phyloP scores from a whole-genome alignment of 805 yeast species.

The Kuraishia capsulata region DNA sequence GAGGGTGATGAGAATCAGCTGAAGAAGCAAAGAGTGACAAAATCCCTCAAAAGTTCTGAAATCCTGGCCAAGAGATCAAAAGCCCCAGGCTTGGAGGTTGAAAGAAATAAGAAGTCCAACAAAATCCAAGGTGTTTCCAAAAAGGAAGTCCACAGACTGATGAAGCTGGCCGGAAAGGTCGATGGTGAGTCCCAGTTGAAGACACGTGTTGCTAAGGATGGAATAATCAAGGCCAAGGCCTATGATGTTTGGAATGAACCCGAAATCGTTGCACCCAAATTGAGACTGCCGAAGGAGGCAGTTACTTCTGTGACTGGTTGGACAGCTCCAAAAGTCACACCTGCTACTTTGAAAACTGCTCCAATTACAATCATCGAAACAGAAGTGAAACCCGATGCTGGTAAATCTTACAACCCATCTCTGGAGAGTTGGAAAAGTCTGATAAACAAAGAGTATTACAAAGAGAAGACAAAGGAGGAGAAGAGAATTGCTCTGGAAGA shows the following conservation, averaged over 20 bases:
- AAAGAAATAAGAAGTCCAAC: slow-evolving; percentile 26
- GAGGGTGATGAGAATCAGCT: slow-evolving; percentile 43
- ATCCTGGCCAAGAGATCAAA: slow-evolving; percentile 74
- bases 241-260: slow-evolving; percentile 61
- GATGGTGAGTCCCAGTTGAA: slow-evolving; percentile 42
- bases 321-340: slow-evolving; percentile 43
- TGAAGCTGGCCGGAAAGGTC: slow-evolving; percentile 71
- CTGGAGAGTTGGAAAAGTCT: slow-evolving; percentile 72
- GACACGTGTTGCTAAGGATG: slow-evolving; percentile 55
- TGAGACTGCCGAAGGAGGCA: slow-evolving; percentile 30
- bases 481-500: slow-evolving; percentile 52
- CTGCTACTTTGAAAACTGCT: slow-evolving; percentile 41
- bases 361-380: slow-evolving; percentile 47
- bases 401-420: slow-evolving; percentile 90
- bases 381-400: slow-evolving; percentile 61
- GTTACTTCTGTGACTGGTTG: slow-evolving; percentile 28
- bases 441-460: slow-evolving; percentile 54
- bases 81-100: slow-evolving; percentile 49
- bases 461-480: slow-evolving; percentile 61
- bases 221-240: slow-evolving; percentile 40
- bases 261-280: slow-evolving; percentile 12
- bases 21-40: slow-evolving; percentile 26
- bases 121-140: slow-evolving; percentile 55
- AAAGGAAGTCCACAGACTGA: slow-evolving; percentile 52
- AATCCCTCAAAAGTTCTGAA: slow-evolving; percentile 33